These are phyloP conservation scores for Phaffomyces thermotolerans DNA, from an alignment of 805 yeast species.

Conservation along the genomic window DNA sequence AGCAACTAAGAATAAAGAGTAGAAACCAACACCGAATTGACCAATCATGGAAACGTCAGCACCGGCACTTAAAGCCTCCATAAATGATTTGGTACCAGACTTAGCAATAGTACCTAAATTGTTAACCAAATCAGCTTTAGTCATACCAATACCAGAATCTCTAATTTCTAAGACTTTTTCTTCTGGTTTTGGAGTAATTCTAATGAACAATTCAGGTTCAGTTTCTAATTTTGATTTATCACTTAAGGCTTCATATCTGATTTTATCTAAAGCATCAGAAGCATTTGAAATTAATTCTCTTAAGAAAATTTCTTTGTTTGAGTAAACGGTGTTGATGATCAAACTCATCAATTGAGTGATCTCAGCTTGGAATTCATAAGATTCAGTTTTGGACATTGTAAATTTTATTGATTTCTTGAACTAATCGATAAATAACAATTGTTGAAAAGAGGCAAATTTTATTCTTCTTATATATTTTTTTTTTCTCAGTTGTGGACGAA, in stretches of 20 bases:
- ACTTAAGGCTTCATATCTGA: conserved; percentile 91
- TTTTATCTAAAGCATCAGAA: conserved; percentile 97
- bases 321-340: conserved; percentile 99
- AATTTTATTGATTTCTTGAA: not conserved
- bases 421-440: not conserved
- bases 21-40: conserved; percentile 99
- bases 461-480: conserved; percentile 5
- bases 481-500: not conserved
- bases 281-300: conserved; percentile 99
- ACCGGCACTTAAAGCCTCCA: conserved; percentile 99
- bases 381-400: conserved; percentile 40
- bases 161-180: conserved; percentile 91
- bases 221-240: conserved; percentile 89
- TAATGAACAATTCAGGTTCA: conserved; percentile 94
- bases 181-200: conserved; percentile 96
- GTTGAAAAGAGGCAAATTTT: not conserved
- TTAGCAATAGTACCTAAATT: conserved; percentile 99
- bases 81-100: conserved; percentile 98
- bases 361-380: conserved; percentile 99
- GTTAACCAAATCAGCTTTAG: conserved; percentile 97
- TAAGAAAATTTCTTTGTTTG: conserved; percentile 97
- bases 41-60: conserved; percentile 99
- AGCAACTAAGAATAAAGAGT: conserved; percentile 97
- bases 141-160: conserved; percentile 99
- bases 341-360: conserved; percentile 99